Percentiles rank a stretch among this genome's conserved stretches.
phyloP scores from a whole-genome alignment of 2,329 filamentous ascomycete species.

The Curvularia sp. region DNA sequence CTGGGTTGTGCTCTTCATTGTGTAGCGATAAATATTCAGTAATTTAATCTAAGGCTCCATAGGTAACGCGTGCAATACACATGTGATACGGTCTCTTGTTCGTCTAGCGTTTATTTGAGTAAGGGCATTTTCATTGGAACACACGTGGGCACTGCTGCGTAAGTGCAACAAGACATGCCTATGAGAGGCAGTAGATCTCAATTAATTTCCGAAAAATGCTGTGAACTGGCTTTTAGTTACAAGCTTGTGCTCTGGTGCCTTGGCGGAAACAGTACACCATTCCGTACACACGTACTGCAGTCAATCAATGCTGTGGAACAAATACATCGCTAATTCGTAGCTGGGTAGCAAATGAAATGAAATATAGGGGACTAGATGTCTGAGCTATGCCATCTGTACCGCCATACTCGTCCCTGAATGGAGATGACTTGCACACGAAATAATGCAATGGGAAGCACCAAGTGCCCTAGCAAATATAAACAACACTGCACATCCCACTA shows the following conservation, averaged over 20 bases:
- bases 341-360: neutral
- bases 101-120: neutral
- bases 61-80: neutral
- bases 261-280: neutral
- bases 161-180: neutral
- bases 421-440: neutral
- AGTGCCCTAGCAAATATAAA: neutral
- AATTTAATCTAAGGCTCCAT: neutral
- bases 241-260: neutral
- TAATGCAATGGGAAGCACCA: neutral
- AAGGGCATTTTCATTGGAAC: neutral
- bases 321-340: neutral
- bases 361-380: neutral
- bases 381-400: neutral
- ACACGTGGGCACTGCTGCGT: neutral
- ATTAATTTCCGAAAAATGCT: neutral
- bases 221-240: neutral
- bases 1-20: neutral
- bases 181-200: too few species aligned
- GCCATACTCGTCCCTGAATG: neutral
- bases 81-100: neutral
- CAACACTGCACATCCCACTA: neutral
- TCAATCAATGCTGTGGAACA: conserved; percentile 9
- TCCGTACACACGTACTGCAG: conserved; percentile 1
- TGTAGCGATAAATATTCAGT: too few species aligned